Evolutionary conservation across 257 asterid genomes (phyloP), one percentile per base, ranked within the genome.

Genomic region (Solanum chilense): DNA sequence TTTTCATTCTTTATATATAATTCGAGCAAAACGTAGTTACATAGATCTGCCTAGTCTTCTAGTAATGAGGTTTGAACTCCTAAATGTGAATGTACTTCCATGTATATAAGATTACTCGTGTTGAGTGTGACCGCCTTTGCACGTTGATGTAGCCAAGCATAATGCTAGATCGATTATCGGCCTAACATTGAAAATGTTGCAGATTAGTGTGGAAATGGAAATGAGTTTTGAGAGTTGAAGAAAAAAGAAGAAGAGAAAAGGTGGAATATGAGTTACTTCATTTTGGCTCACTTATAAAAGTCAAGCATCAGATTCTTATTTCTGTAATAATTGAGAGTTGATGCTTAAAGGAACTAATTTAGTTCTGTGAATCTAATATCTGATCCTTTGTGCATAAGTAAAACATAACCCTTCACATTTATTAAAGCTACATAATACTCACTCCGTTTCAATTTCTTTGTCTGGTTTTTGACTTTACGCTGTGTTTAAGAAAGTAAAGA

Each of bases 271-370:
- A 73, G 81, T 73, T n/a, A 37, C 29, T 41, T 73, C 31, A 88
- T 84, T 84, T 84, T 84, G 88, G 75, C 86, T 86, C 88, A 83
- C 62, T 85, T 68, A 44, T 52, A 73, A 91, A 88, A 89, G 89
- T 27, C 33, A 83, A 88, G 96, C 88, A 92, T 92, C 94, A 41
- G 91, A 90, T 93, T 92, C 96, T 91, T 92, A 88, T 94, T 92
- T 88, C 78, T 91, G 56, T 87, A 87, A 91, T 85, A 86, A 87
- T 82, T 90, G 71, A 86, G 86, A 86, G 64, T 69, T 85, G 91
- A 87, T 91, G 89, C 93, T 88, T 88, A 21, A 76, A 66, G 87
- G 91, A 90, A 89, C 73, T 45, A 45, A 84, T 86, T 88, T 86
- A 49, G 77, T 87, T 80, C 89, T 82, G 3, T 92, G 90, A 86